Percentiles rank a stretch among this genome's conserved stretches.
These are phyloP conservation scores for Metschnikowia koreensis DNA, from an alignment of 805 yeast species.

Conservation along the genomic window DNA sequence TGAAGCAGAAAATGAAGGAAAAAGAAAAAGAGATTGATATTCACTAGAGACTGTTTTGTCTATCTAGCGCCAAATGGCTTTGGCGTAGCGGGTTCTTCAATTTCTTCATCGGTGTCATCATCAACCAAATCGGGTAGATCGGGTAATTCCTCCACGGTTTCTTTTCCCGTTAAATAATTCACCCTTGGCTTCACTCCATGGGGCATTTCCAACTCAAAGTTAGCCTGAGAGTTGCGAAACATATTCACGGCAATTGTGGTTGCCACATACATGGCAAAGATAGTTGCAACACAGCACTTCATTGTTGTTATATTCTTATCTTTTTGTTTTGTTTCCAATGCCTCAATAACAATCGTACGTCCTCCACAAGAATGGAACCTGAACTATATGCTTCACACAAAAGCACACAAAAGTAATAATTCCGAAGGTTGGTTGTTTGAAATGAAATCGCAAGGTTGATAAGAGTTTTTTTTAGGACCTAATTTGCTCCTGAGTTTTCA, in stretches of 20 bases:
- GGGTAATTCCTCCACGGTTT: constrained; percentile 7
- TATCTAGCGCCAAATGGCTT: background rate
- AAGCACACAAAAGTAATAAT: no score
- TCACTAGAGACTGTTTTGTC: no score
- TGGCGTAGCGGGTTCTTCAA: constrained; percentile 5
- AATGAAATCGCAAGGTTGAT: background rate
- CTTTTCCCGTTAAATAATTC: constrained; percentile 7
- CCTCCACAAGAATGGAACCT: no score
- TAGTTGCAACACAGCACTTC: constrained; percentile 8
- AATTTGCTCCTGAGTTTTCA: background rate
- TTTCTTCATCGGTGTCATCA: constrained; percentile 13
- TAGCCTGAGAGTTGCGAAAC: background rate
- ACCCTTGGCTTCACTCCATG: constrained; percentile 1
- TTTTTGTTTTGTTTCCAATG: background rate
- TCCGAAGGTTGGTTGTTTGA: no score
- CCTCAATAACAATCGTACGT: background rate
- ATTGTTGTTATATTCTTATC: background rate
- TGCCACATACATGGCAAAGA: constrained; percentile 8
- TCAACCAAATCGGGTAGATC: constrained; percentile 9
- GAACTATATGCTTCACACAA: no score
- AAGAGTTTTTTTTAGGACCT: background rate
- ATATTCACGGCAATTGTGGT: constrained; percentile 5
- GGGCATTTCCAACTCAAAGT: constrained; percentile 3
- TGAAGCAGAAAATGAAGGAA: no score
- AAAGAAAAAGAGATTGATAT: no score